These are phyloP conservation scores for Moesziomyces sp. DNA, from an alignment of 1,284 basidiomycete genomes.

Conservation along the genomic window DNA sequence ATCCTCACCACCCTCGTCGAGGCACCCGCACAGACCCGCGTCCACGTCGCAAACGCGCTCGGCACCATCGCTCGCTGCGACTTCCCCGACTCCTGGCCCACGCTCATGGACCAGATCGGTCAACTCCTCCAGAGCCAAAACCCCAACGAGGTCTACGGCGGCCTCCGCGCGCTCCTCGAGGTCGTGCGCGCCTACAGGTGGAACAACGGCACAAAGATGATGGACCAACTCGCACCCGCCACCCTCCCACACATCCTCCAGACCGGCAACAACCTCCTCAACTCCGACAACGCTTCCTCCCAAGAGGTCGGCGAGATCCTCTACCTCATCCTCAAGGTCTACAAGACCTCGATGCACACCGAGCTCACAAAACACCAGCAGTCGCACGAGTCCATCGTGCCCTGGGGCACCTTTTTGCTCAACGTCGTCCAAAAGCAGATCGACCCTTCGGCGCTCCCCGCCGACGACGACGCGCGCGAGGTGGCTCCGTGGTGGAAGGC, in stretches of 20 bases:
- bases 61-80: conserved; percentile 58
- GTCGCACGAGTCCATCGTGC: conserved; percentile 61
- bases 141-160: conserved; percentile 56
- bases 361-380: conserved; percentile 63
- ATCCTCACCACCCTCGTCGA: conserved; percentile 57
- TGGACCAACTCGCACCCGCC: conserved; percentile 55
- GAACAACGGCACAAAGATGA: conserved; percentile 55
- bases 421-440: conserved; percentile 61
- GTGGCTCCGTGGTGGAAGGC: conserved; percentile 64
- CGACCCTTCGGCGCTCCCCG: conserved; percentile 45
- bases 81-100: conserved; percentile 63
- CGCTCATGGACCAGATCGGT: conserved; percentile 58
- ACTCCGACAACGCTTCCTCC: conserved; percentile 49
- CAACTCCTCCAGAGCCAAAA: conserved; percentile 51
- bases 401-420: conserved; percentile 65
- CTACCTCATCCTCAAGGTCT: conserved; percentile 63
- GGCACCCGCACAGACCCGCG: conserved; percentile 48
- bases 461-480: conserved; percentile 52
- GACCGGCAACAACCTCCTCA: conserved; percentile 52
- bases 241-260: conserved; percentile 61
- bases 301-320: conserved; percentile 61
- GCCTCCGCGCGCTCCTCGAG: conserved; percentile 62
- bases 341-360: conserved; percentile 63
- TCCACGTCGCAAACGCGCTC: conserved; percentile 58
- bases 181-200: conserved; percentile 62